These are phyloP conservation scores for Auriscalpium microsporum DNA, from an alignment of 768 basidiomycete species.

Conservation along the genomic window DNA sequence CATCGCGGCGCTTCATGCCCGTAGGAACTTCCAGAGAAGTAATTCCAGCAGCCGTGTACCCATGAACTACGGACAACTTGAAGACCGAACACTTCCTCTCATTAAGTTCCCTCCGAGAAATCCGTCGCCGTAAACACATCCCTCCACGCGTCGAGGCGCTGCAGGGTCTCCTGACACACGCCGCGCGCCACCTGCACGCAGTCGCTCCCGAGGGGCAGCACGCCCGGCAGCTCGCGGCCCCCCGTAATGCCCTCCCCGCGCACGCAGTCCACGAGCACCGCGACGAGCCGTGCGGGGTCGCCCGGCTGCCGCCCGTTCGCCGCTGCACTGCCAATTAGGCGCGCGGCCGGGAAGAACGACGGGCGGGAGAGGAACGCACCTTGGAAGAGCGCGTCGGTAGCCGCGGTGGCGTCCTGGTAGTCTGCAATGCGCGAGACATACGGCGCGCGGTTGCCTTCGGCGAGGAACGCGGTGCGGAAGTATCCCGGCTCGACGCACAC, in stretches of 20 bases:
- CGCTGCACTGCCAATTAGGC: slow-evolving; percentile 22
- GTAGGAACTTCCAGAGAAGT: too few relatives aligned
- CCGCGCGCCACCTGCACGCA: neutral
- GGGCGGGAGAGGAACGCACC: neutral
- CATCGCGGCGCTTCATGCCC: too few relatives aligned
- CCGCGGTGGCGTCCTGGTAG: slow-evolving; percentile 17
- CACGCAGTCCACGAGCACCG: slow-evolving; percentile 26
- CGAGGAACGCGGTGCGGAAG: slow-evolving; percentile 30
- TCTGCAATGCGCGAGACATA: slow-evolving; percentile 6
- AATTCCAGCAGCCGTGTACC: too few relatives aligned
- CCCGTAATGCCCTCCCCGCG: slow-evolving; percentile 5
- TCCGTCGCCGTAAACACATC: neutral
- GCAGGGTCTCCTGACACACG: neutral
- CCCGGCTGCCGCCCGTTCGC: slow-evolving; percentile 14
- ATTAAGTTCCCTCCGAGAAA: neutral
- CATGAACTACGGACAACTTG: too few relatives aligned
- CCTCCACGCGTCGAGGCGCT: neutral
- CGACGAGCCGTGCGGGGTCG: slow-evolving; percentile 28
- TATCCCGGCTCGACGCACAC: slow-evolving; percentile 33
- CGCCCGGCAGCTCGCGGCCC: slow-evolving; percentile 4
- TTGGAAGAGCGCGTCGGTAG: slow-evolving; percentile 19
- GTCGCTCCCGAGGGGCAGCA: slow-evolving; percentile 9
- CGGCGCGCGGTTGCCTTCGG: neutral
- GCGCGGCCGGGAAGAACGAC: too few relatives aligned
- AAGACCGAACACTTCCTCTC: too few relatives aligned